Base-by-base conservation (phyloP, 140 eudicot genomes). In the Erigeron philadelphicus region DNA sequence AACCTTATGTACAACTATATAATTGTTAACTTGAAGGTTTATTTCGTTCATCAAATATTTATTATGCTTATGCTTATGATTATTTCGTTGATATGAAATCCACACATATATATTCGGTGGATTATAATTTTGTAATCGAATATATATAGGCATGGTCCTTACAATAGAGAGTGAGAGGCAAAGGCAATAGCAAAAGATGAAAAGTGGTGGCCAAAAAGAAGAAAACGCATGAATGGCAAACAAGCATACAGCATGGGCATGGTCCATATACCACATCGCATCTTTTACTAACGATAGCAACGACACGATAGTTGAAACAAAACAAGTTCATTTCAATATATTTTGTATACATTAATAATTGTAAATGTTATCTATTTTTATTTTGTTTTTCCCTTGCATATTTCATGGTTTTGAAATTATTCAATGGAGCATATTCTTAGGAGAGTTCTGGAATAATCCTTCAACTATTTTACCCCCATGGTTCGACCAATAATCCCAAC, bases 161-260 rank as follows among this genome's bases (percentile, higher is more conserved):
- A 5, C 7, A 43, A 41, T 15, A 42, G 49, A 73, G 23, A 21
- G 69, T 11, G 65, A 15, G 9, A 18, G 12, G 45, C 25, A 31
- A 6, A 40, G 61, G 60, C 16, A 76, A 43, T 69, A 43, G 44
- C 66, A 69, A 61, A 68, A 52, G 53, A 69, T n/a, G 59, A 68
- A 70, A 76, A 76, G 74, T 76, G 66, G 76, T 76, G 80, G 80
- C 76, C 67, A 61, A 52, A 64, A 68, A 13, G 23, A 53, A 63
- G 55, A 50, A 48, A 62, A 64, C 52, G 35, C 64, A 68, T 76
- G 71, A 40, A 57, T 13, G 62, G 38, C 56, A 65, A 74, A 64
- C 65, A 52, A 53, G 45, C 57, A 66, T 64, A 64, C 57, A 63
- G 79, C 49, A 61, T 76, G 80, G 70, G 76, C 76, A 69, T 76